Percentiles rank a stretch among this genome's conserved stretches.
phyloP scores from a whole-genome alignment of 441 rosid genomes.

The Erodium trifolium region DNA sequence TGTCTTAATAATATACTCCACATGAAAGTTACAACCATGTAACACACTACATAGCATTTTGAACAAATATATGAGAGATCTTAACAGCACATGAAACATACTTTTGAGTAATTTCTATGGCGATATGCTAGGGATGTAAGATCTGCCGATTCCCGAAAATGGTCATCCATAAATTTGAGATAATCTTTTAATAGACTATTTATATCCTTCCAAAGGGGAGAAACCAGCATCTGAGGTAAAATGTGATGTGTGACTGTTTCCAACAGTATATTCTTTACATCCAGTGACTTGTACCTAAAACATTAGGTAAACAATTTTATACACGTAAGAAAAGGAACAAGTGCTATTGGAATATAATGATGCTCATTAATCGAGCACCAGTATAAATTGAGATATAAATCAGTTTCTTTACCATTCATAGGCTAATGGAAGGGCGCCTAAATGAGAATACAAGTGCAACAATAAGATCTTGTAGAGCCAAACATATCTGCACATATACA shows the following conservation, averaged over 20 bases:
- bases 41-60: not conserved
- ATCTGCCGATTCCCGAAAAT: conserved; percentile 94
- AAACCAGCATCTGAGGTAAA: conserved; percentile 71
- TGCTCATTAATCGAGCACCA: conserved; percentile 6
- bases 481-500: conserved; percentile 45
- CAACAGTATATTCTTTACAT: conserved; percentile 93
- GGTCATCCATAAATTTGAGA: conserved; percentile 97
- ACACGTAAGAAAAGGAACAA: conserved; percentile 15
- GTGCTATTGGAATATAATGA: not conserved
- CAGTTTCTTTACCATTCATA: conserved; percentile 56
- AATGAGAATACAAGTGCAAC: conserved; percentile 77
- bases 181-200: conserved; percentile 74
- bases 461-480: conserved; percentile 89
- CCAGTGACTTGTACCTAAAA: conserved; percentile 82
- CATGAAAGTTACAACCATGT: not conserved
- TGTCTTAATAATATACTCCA: not conserved
- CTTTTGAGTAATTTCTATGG: conserved; percentile 96
- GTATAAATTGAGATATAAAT: conserved; percentile 1
- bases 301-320: conserved; percentile 16
- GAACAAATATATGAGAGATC: not conserved
- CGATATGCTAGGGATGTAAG: conserved; percentile 97
- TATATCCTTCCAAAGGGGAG: conserved; percentile 76
- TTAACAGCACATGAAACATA: conserved; percentile 25
- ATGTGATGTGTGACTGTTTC: conserved; percentile 91
- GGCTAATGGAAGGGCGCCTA: conserved; percentile 72